Base-by-base conservation (phyloP, 192 early-diverging fungal species). In the Polychytrium aggregatum region DNA sequence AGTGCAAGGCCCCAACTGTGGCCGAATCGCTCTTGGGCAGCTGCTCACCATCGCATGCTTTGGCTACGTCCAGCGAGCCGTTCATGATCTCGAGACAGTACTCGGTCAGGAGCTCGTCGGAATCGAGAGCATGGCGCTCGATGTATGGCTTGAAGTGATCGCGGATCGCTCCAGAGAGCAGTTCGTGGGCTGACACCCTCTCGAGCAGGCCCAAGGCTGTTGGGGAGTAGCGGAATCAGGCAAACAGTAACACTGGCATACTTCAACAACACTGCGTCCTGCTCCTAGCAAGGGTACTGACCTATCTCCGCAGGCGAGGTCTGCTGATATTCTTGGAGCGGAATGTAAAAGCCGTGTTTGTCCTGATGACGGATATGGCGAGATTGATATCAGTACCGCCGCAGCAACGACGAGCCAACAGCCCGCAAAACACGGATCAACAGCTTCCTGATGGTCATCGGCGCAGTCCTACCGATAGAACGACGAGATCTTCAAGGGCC, bases 11-110 rank as follows among this genome's bases (percentile, higher is more conserved):
- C n/a, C n/a, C n/a, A n/a, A n/a, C n/a, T n/a, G n/a, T n/a, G n/a
- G n/a, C n/a, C n/a, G n/a, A n/a, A n/a, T n/a, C n/a, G n/a, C n/a
- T n/a, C n/a, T n/a, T n/a, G n/a, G n/a, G n/a, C n/a, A n/a, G n/a
- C n/a, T n/a, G n/a, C n/a, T n/a, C n/a, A n/a, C n/a, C n/a, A n/a
- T n/a, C n/a, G n/a, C n/a, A n/a, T n/a, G n/a, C 36, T 37, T 37
- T 47, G 26, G 20, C 33, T 29, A 39, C 44, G 4, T 20, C 35
- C 11, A 50, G 8, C 17, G 34, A 50, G 18, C 56, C 42, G 44
- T 78, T 67, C 73, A 86, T 78, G 28, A 72, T 44, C 18, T 67
- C 73, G 9, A 72, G 29, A 46, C 74, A 76, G 49, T 84, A 85
- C 18, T 74, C 64, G 9, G 41, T 47, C 29, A 82, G 45, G 2